A percentile compares a stretch with the other conserved stretches of the same genome.
phyloP scores from a whole-genome alignment of 2,329 filamentous ascomycete genomes.

The Colletotrichum limetticola region DNA sequence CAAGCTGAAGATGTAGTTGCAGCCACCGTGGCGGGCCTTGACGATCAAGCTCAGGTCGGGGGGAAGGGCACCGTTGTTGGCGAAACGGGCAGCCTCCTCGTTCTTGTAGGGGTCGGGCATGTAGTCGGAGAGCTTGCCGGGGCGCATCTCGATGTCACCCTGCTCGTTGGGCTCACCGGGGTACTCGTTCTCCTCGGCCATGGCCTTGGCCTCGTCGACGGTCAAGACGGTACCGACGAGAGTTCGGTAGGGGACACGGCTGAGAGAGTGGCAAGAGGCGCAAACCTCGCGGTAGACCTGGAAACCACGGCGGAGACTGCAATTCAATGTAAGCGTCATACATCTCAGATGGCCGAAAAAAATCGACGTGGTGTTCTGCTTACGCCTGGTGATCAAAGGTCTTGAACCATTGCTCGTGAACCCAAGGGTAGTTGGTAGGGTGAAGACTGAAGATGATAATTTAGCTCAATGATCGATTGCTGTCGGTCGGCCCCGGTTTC shows the following conservation, averaged over 20 bases:
- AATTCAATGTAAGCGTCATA: slow-evolving; percentile 32
- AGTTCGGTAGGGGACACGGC: slow-evolving; percentile 90
- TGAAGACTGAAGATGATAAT: slow-evolving; percentile 75
- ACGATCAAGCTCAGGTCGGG: slow-evolving; percentile 97
- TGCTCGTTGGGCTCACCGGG: slow-evolving; percentile 97
- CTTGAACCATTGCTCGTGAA: slow-evolving; percentile 90
- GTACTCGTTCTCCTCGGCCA: slow-evolving; percentile 99
- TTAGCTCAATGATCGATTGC: slow-evolving; percentile 20
- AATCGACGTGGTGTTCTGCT: slow-evolving; percentile 50
- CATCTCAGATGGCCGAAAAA: background rate
- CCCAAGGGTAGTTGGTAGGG: slow-evolving; percentile 93
- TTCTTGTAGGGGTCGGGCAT: slow-evolving; percentile 97
- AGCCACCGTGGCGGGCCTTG: slow-evolving; percentile 97
- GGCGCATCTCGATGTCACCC: slow-evolving; percentile 97
- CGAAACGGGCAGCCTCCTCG: slow-evolving; percentile 96
- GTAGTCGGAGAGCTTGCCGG: slow-evolving; percentile 98
- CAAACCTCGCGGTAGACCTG: slow-evolving; percentile 99
- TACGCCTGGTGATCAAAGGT: slow-evolving; percentile 98
- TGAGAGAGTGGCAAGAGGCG: slow-evolving; percentile 96
- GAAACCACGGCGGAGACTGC: slow-evolving; percentile 96
- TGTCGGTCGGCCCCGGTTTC: slow-evolving; percentile 15
- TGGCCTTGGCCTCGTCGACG: slow-evolving; percentile 95
- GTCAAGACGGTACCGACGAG: slow-evolving; percentile 94
- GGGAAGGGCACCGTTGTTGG: slow-evolving; percentile 97
- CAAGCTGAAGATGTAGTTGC: slow-evolving; percentile 98